Evolutionary conservation across 2,329 filamentous ascomycete species (phyloP).

Genomic region (Ascochyta koolunga): DNA sequence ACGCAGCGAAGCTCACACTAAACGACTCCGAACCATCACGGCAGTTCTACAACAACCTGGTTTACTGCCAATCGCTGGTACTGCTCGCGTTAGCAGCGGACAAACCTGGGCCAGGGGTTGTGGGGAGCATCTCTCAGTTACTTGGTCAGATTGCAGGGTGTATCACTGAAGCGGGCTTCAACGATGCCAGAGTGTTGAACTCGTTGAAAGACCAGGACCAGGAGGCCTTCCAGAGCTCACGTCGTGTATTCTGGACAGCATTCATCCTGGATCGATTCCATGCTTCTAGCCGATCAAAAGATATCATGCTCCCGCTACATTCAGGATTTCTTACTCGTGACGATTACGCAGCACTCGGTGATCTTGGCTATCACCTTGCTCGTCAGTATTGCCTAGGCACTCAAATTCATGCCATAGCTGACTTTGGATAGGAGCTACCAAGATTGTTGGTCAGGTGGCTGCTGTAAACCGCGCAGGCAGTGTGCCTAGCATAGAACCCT

Average conservation of each 20-base stretch:
- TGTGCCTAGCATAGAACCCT: conserved; percentile 39
- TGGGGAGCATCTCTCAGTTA: conserved; percentile 38
- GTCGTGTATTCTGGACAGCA: conserved; percentile 46
- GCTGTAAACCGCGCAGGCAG: conserved; percentile 37
- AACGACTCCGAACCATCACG: conserved; percentile 34
- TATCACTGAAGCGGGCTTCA: conserved; percentile 40
- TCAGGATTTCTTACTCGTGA: conserved; percentile 40
- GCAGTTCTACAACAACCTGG: conserved; percentile 42
- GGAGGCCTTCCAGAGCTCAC: conserved; percentile 37
- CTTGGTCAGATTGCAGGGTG: conserved; percentile 41
- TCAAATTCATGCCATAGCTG: conserved; percentile 2
- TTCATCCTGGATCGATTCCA: conserved; percentile 48
- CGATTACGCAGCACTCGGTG: conserved; percentile 39
- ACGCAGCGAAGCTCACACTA: conserved; percentile 37
- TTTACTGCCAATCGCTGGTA: conserved; percentile 42
- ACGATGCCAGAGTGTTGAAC: conserved; percentile 35
- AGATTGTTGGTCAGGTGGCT: conserved; percentile 40
- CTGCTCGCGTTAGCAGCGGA: conserved; percentile 44
- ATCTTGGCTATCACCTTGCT: conserved; percentile 44
- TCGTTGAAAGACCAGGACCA: conserved; percentile 38
- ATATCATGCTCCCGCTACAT: conserved; percentile 41
- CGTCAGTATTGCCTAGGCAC: conserved; percentile 31
- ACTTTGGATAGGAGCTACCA: conserved; percentile 34
- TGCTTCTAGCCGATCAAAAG: conserved; percentile 42
- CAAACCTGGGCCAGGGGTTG: conserved; percentile 33